phyloP scores from a whole-genome alignment of 495 filamentous ascomycete species.

The Aspergillus wentii region DNA sequence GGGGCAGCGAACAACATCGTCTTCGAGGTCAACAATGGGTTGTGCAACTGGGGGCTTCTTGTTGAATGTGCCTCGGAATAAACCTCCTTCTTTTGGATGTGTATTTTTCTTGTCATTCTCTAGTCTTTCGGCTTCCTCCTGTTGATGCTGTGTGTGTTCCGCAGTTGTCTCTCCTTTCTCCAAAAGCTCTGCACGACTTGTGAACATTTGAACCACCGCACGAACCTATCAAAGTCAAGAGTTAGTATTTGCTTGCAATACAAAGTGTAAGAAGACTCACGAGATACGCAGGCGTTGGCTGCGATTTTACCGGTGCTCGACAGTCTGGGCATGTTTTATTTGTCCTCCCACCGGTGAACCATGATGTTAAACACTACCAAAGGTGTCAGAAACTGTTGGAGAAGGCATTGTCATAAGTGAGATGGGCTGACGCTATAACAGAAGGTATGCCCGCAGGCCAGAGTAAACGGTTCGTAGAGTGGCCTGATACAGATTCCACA shows the following conservation, averaged over 20 bases:
- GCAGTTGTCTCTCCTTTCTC: conserved; percentile 57
- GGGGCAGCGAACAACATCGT: conserved; percentile 61
- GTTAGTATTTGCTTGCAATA: too few species aligned
- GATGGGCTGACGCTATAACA: conserved; percentile 56
- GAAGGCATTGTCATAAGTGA: not conserved
- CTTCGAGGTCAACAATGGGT: conserved; percentile 53
- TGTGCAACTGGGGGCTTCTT: conserved; percentile 14
- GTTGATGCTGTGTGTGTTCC: conserved; percentile 54
- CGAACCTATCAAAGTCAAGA: too few species aligned
- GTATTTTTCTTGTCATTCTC: conserved; percentile 49
- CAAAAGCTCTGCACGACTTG: conserved; percentile 57
- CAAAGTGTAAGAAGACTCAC: conserved; percentile 47
- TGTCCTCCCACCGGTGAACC: conserved; percentile 55
- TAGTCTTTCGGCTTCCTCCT: conserved; percentile 57
- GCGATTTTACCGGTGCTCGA: conserved; percentile 50
- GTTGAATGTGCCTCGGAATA: conserved; percentile 64
- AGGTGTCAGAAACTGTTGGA: conserved; percentile 12
- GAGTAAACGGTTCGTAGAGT: conserved; percentile 68
- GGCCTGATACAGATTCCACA: conserved; percentile 68
- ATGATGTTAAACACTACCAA: conserved; percentile 57
- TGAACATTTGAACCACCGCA: conserved; percentile 62
- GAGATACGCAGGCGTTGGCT: conserved; percentile 67
- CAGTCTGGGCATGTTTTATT: conserved; percentile 73
- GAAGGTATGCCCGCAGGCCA: conserved; percentile 70
- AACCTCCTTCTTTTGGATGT: conserved; percentile 46